Evolutionary conservation across 805 yeast genomes (phyloP), one percentile per base, ranked within the genome.

Genomic region (Debaryomyces prosopidis): DNA sequence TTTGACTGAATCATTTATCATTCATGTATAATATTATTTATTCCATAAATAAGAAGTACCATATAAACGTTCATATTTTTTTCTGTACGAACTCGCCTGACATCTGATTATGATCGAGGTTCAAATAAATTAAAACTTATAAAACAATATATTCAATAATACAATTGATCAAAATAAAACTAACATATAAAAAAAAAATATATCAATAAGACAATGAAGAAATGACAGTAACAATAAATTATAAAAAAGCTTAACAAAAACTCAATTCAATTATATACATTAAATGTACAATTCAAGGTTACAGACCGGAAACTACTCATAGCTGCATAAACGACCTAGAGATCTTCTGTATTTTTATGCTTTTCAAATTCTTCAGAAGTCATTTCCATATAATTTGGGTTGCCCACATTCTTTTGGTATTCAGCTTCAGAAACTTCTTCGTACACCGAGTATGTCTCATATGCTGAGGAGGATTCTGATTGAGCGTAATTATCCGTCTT

Each of bases 401-500:
- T 73, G 48, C 62, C 63, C 53, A 66, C 68, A 65, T 79, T 55
- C 5, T 63, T 61, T 40, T 71, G 73, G 54, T 54, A 80, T 50
- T 79, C 84, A 16, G 46, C 59, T 49, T 77, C 77, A 28, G 73
- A 68, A 26, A 80, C 75, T 31, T 80, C 79, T 57, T 77, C 81
- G 51, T 77, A 75, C 14, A 58, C 54, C 8, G 67, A 58, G 42
- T 53, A 52, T 15, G 55, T 55, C 23, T 58, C 62, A 35, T 51
- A 58, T 35, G 54, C 59, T 16, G 58, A 52, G 14, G 26, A 23
- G 10, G 26, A 23, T 7, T 23, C 26, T 23, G 26, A 23, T 7
- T n/a, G 9, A 23, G 26, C 26, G 45, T 51, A 15, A 23, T 23
- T 23, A 23, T 23, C 26, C 10, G 26, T 10, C 26, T 4, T 23